Conservation (phyloP, 768 basidiomycete genomes). For the Podaxis sp. region DNA sequence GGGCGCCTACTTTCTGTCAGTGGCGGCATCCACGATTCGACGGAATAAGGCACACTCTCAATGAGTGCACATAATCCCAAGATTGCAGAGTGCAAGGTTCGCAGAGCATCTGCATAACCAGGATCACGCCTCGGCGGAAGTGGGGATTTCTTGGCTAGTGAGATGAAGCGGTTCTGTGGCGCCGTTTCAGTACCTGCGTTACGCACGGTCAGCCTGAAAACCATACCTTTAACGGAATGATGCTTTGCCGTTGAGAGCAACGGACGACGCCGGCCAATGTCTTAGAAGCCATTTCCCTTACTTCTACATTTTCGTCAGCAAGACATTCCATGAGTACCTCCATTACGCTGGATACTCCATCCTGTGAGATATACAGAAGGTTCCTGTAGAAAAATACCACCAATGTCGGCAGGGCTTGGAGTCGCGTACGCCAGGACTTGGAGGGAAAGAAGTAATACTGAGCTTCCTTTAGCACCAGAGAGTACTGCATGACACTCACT, state of each 20-base stretch:
- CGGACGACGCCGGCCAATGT: conserved; percentile 84
- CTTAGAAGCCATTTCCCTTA: conserved; percentile 87
- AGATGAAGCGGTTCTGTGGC: conserved; percentile 75
- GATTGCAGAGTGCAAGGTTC: conserved; percentile 82
- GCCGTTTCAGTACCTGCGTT: not conserved
- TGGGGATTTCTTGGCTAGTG: conserved; percentile 55
- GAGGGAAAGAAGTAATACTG: conserved; percentile 7
- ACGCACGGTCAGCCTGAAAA: not conserved
- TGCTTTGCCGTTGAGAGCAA: conserved; percentile 87
- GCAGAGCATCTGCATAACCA: conserved; percentile 68
- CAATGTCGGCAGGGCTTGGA: conserved; percentile 84
- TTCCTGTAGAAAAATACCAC: conserved; percentile 93
- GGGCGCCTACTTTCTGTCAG: conserved; percentile 67
- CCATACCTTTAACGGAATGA: conserved; percentile 75
- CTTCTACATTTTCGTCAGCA: conserved; percentile 89
- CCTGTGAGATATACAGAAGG: conserved; percentile 70
- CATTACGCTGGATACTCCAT: conserved; percentile 70
- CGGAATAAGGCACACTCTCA: conserved; percentile 92
- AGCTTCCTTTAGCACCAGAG: not conserved
- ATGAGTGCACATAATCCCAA: conserved; percentile 88
- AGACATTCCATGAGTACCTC: conserved; percentile 83
- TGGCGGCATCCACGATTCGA: conserved; percentile 88
- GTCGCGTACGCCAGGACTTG: conserved; percentile 89
- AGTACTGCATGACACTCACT: conserved; percentile 38
- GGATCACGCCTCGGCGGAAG: conserved; percentile 72